Percentiles rank a stretch among this genome's conserved stretches.
These are phyloP conservation scores for Mycena haematopus DNA, from an alignment of 768 basidiomycete genomes.

Conservation along the genomic window DNA sequence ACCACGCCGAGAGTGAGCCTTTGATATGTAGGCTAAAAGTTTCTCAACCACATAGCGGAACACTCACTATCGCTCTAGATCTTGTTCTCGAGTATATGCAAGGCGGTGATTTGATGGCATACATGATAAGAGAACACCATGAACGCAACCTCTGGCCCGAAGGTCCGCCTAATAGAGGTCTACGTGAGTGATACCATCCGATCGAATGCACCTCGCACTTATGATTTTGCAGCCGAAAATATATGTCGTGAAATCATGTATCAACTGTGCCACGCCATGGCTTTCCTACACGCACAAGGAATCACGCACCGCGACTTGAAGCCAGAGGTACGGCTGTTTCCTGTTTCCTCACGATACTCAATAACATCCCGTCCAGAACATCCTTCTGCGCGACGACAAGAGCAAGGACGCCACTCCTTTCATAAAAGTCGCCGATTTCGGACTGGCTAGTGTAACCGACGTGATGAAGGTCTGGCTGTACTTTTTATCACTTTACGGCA, in stretches of 20 bases:
- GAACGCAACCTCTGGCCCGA: neutral
- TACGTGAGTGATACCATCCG: conserved; percentile 10
- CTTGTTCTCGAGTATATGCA: conserved; percentile 23
- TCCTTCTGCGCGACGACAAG: conserved; percentile 12
- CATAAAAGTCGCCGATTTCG: conserved; percentile 30
- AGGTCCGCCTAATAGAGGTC: neutral
- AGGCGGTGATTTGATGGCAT: conserved; percentile 14
- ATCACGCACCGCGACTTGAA: conserved; percentile 30
- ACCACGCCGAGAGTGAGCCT: neutral
- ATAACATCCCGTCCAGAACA: conserved; percentile 13
- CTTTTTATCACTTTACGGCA: neutral
- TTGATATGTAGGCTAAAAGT: conserved; percentile 14
- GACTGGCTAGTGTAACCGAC: conserved; percentile 13
- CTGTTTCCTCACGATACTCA: neutral
- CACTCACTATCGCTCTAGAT: neutral
- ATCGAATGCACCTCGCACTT: neutral
- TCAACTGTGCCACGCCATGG: conserved; percentile 28
- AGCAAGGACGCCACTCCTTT: conserved; percentile 1
- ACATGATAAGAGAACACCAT: conserved; percentile 1
- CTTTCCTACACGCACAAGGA: conserved; percentile 15
- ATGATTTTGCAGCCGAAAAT: conserved; percentile 15
- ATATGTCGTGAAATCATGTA: conserved; percentile 27
- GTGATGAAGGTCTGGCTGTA: neutral
- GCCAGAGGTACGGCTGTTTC: conserved; percentile 18
- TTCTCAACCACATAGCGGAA: neutral